Evolutionary conservation across 768 basidiomycete species (phyloP).

Genomic region (Dendrothele bispora): DNA sequence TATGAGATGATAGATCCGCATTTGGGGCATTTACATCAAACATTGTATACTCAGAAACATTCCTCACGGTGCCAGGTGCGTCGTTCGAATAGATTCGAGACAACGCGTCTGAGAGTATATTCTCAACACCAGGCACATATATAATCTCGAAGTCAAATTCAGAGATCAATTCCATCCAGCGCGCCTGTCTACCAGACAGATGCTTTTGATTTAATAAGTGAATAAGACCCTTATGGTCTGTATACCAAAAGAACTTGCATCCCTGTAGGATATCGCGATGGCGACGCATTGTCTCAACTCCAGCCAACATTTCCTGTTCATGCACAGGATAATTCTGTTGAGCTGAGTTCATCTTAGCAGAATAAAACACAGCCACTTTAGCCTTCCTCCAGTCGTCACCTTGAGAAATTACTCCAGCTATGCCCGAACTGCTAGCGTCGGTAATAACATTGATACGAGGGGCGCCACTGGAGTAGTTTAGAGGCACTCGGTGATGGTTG

Average conservation of each 20-base stretch:
- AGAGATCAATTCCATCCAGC: conserved; percentile 22
- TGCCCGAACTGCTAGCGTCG: conserved; percentile 19
- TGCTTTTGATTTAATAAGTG: conserved; percentile 20
- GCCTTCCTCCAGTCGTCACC: conserved; percentile 15
- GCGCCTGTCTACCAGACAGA: conserved; percentile 20
- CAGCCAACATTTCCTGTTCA: conserved; percentile 27
- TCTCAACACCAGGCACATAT: conserved; percentile 23
- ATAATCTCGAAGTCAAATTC: conserved; percentile 26
- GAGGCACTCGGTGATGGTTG: conserved; percentile 14
- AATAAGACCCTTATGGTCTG: conserved; percentile 20
- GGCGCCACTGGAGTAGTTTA: conserved; percentile 23
- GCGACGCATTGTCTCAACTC: conserved; percentile 16
- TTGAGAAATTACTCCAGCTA: conserved; percentile 17
- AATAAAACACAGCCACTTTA: conserved; percentile 17
- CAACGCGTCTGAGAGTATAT: conserved; percentile 20
- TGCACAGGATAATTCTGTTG: conserved; percentile 27
- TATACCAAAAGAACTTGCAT: conserved; percentile 10
- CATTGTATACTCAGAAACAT: conserved; percentile 2
- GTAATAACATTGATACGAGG: conserved; percentile 20
- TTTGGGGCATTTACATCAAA: conserved; percentile 11
- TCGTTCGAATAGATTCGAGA: conserved; percentile 12
- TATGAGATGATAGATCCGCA: neutral
- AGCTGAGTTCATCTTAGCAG: conserved; percentile 15
- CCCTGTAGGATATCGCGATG: conserved; percentile 17
- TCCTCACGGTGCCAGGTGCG: conserved; percentile 7